Evolutionary conservation across 345 rosid species (phyloP).

Genomic region (Leavenworthia alabamica): DNA sequence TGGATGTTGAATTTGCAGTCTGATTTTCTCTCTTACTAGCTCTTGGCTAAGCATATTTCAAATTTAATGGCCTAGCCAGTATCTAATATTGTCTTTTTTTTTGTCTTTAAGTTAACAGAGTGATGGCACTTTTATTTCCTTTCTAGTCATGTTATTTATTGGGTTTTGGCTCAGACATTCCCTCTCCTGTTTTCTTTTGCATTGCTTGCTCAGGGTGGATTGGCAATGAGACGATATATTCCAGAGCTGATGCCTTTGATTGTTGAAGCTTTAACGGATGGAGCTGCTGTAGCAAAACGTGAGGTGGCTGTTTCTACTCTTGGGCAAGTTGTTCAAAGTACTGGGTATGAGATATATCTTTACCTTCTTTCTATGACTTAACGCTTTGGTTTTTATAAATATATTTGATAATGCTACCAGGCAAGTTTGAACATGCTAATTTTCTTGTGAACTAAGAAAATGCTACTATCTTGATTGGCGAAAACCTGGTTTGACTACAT

Average conservation of each 20-base stretch:
- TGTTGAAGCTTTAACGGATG: constrained; percentile 96
- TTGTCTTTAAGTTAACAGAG: constrained; percentile 4
- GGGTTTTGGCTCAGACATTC: constrained; percentile 12
- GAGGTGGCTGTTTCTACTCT: constrained; percentile 98
- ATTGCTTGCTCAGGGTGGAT: constrained; percentile 72
- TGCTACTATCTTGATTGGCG: constrained; percentile 6
- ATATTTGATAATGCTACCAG: neutral
- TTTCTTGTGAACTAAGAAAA: constrained; percentile 11
- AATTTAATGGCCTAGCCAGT: neutral
- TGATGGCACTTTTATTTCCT: constrained; percentile 4
- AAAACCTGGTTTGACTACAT: constrained; percentile 14
- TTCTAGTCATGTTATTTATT: neutral
- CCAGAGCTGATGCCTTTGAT: constrained; percentile 94
- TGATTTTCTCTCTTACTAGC: constrained; percentile 5
- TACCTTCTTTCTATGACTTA: constrained; percentile 15
- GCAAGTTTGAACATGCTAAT: neutral
- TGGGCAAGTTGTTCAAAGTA: constrained; percentile 97
- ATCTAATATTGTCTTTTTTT: neutral
- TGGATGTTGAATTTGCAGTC: constrained; percentile 5
- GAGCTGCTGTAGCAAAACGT: constrained; percentile 88
- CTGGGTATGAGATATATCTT: constrained; percentile 56
- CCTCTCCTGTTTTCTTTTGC: neutral
- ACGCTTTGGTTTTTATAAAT: neutral
- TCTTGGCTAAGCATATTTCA: constrained; percentile 16
- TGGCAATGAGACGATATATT: constrained; percentile 86